Evolutionary conservation across 2,329 filamentous ascomycete species (phyloP).

Genomic region (Ophiostoma australiae): DNA sequence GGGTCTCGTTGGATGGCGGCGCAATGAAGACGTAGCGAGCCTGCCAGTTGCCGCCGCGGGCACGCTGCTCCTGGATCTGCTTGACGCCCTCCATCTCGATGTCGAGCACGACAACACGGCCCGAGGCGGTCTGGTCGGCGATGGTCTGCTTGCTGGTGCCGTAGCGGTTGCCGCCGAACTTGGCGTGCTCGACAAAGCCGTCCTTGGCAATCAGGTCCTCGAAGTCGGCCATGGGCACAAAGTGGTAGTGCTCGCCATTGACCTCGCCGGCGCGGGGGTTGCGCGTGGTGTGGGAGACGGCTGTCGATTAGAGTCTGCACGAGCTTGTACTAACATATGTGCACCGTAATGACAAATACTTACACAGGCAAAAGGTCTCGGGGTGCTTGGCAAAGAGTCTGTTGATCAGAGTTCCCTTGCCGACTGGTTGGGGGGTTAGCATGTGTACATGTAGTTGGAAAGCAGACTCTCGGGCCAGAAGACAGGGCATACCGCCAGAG

Average conservation of each 20-base stretch:
- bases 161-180: conserved; percentile 82
- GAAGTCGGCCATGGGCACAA: conserved; percentile 63
- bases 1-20: conserved; percentile 67
- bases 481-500: conserved; percentile 46
- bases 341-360: conserved; percentile 34
- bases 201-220: conserved; percentile 59
- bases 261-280: conserved; percentile 67
- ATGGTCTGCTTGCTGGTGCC: conserved; percentile 71
- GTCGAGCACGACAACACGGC: conserved; percentile 75
- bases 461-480: no score
- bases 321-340: not conserved
- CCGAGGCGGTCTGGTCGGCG: conserved; percentile 61
- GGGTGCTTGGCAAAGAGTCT: conserved; percentile 53
- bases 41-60: conserved; percentile 55
- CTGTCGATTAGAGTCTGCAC: conserved; percentile 15
- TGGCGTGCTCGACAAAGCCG: conserved; percentile 78
- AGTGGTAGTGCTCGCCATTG: conserved; percentile 78
- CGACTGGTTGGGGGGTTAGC: conserved; percentile 42
- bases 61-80: conserved; percentile 55
- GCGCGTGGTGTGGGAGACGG: conserved; percentile 74
- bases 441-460: no score
- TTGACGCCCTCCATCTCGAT: conserved; percentile 99
- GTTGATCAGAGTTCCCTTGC: conserved; percentile 75
- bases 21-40: conserved; percentile 81
- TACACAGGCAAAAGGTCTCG: conserved; percentile 28